phyloP scores from a whole-genome alignment of 768 basidiomycete genomes.

The Xerocomellus chrysenteron region DNA sequence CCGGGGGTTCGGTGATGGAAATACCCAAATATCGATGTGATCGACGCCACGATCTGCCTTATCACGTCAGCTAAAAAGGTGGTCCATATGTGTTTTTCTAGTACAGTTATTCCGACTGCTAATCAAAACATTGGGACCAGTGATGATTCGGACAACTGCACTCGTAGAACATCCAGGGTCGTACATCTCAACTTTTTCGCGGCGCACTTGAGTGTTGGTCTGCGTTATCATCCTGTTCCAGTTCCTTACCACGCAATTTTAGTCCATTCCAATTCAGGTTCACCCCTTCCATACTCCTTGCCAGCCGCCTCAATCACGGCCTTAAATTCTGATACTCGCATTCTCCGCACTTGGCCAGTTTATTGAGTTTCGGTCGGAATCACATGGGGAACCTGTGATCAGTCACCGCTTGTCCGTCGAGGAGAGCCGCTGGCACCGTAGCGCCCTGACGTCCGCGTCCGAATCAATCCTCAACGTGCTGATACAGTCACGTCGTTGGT shows the following conservation, averaged over 20 bases:
- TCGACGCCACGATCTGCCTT: not conserved
- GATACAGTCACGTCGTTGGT: too few species aligned
- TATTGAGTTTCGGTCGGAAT: not conserved
- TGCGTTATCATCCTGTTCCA: not conserved
- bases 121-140: not conserved
- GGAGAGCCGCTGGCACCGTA: constrained; percentile 6
- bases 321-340: not conserved
- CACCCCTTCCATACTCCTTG: not conserved
- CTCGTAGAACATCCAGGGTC: too few species aligned
- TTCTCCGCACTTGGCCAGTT: not conserved
- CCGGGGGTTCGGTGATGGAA: constrained; percentile 1
- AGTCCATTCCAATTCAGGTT: not conserved
- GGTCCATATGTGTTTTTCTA: not conserved
- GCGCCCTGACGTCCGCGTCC: constrained; percentile 1
- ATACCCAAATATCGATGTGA: not conserved
- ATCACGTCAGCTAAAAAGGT: not conserved
- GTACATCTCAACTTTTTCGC: too few species aligned
- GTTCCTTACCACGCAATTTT: too few species aligned
- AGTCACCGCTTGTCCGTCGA: constrained; percentile 1
- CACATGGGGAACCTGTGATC: constrained; percentile 3
- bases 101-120: not conserved
- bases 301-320: not conserved
- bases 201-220: not conserved
- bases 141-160: not conserved
- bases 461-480: not conserved